Evolutionary conservation across 2,329 filamentous ascomycete species (phyloP).

Genomic region (Calonectria fujianensis): DNA sequence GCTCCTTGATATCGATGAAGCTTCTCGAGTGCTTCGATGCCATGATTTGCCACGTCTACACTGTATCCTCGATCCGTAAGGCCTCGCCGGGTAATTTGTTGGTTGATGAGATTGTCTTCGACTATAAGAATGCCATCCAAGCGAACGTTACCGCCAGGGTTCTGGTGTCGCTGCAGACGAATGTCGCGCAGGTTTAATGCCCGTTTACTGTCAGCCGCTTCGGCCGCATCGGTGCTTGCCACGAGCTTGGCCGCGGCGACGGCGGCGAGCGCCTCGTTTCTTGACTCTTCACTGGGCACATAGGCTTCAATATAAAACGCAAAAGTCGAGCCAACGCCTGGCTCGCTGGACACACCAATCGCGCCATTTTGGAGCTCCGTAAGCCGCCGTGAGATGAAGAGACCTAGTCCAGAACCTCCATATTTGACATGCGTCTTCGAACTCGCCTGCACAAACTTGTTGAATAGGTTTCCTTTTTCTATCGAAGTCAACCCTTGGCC

Average conservation of each 20-base stretch:
- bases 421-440: constrained; percentile 86
- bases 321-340: constrained; percentile 83
- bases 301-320: constrained; percentile 82
- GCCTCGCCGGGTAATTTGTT: constrained; percentile 72
- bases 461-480: constrained; percentile 84
- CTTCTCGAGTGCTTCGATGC: constrained; percentile 72
- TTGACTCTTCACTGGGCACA: constrained; percentile 63
- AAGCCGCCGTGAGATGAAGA: constrained; percentile 87
- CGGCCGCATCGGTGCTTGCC: constrained; percentile 49
- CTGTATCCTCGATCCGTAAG: constrained; percentile 69
- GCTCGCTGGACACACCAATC: constrained; percentile 82
- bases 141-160: constrained; percentile 54
- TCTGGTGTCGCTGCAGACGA: constrained; percentile 51
- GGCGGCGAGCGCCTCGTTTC: constrained; percentile 63
- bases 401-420: constrained; percentile 84
- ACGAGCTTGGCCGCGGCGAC: constrained; percentile 59
- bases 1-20: constrained; percentile 56
- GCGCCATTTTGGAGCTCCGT: constrained; percentile 88
- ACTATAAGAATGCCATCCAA: constrained; percentile 71
- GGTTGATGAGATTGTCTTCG: constrained; percentile 78
- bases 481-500: constrained; percentile 82
- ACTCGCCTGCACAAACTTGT: constrained; percentile 86
- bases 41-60: constrained; percentile 74
- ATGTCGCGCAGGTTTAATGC: constrained; percentile 45
- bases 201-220: constrained; percentile 45